Evolutionary conservation across 768 basidiomycete species (phyloP).

Genomic region (Tulasnella sp.): DNA sequence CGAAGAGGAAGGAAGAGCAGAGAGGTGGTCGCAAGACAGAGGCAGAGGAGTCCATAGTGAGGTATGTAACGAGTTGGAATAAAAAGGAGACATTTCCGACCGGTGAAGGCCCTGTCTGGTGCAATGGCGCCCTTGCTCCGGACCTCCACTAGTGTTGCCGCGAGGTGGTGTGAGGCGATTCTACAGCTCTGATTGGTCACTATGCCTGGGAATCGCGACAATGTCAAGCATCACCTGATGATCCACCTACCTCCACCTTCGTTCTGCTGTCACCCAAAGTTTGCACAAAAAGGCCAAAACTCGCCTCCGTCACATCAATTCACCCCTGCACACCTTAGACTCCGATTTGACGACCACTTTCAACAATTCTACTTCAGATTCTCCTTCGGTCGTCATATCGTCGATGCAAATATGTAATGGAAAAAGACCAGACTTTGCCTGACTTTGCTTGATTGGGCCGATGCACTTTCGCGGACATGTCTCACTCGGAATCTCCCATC

Average conservation of each 20-base stretch:
- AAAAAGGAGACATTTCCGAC: background rate
- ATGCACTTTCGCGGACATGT: too few relatives aligned
- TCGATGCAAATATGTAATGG: background rate
- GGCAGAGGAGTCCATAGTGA: background rate
- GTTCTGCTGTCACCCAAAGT: background rate
- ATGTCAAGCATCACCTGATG: too few relatives aligned
- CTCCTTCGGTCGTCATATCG: background rate
- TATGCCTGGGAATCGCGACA: too few relatives aligned
- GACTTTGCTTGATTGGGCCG: too few relatives aligned
- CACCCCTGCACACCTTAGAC: background rate
- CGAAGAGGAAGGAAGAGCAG: background rate
- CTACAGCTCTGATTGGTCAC: too few relatives aligned
- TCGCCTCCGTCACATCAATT: too few relatives aligned
- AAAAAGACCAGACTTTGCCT: too few relatives aligned
- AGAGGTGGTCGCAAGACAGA: background rate
- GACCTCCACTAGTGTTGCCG: too few relatives aligned
- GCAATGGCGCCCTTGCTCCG: too few relatives aligned
- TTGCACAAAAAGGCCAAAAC: background rate
- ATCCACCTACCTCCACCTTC: too few relatives aligned
- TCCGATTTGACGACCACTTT: background rate
- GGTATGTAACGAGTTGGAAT: background rate
- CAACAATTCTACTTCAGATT: background rate
- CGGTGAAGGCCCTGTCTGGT: background rate
- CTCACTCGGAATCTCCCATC: background rate
- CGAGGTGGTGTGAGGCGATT: too few relatives aligned